phyloP scores from a whole-genome alignment of 164 flowering plant species.

The Berberis thunbergii region DNA sequence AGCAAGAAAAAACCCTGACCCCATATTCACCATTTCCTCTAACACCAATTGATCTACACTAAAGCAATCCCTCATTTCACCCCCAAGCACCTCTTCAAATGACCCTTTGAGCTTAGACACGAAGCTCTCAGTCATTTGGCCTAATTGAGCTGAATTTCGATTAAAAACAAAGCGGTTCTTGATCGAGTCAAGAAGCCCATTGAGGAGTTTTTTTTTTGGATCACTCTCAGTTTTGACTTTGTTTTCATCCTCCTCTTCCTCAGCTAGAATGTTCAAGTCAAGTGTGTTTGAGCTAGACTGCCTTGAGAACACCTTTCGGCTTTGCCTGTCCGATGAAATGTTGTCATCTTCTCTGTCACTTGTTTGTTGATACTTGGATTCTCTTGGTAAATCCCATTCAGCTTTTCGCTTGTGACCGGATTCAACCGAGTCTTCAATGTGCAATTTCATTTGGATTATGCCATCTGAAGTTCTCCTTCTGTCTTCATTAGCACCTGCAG shows the following conservation, averaged over 20 bases:
- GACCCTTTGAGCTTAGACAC: slow-evolving; percentile 28
- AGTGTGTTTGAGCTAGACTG: slow-evolving; percentile 48
- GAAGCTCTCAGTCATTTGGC: slow-evolving; percentile 27
- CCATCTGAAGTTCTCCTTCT: slow-evolving; percentile 5
- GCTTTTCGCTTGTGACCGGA: slow-evolving; percentile 36
- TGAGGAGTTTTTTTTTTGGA: slow-evolving; percentile 8
- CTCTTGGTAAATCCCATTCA: slow-evolving; percentile 29
- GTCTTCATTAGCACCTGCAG: slow-evolving; percentile 19
- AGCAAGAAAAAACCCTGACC: slow-evolving; percentile 34
- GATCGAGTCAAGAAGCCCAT: slow-evolving; percentile 36
- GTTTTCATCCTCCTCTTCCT: slow-evolving; percentile 28
- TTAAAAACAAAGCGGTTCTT: slow-evolving; percentile 30
- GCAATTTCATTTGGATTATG: slow-evolving; percentile 43
- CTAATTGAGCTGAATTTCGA: slow-evolving; percentile 12
- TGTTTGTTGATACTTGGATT: slow-evolving; percentile 28
- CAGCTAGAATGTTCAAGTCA: slow-evolving; percentile 57
- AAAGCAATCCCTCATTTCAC: slow-evolving; percentile 18
- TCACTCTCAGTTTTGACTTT: slow-evolving; percentile 31
- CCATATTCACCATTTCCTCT: slow-evolving; percentile 30
- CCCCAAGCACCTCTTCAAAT: slow-evolving; percentile 29
- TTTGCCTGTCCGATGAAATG: neutral
- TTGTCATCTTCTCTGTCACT: slow-evolving; percentile 23
- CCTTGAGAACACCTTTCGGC: slow-evolving; percentile 21
- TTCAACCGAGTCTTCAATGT: slow-evolving; percentile 13
- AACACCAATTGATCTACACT: slow-evolving; percentile 43